These are phyloP conservation scores for Aspergillus ibericus DNA, from an alignment of 2,329 filamentous ascomycete species.

Conservation along the genomic window DNA sequence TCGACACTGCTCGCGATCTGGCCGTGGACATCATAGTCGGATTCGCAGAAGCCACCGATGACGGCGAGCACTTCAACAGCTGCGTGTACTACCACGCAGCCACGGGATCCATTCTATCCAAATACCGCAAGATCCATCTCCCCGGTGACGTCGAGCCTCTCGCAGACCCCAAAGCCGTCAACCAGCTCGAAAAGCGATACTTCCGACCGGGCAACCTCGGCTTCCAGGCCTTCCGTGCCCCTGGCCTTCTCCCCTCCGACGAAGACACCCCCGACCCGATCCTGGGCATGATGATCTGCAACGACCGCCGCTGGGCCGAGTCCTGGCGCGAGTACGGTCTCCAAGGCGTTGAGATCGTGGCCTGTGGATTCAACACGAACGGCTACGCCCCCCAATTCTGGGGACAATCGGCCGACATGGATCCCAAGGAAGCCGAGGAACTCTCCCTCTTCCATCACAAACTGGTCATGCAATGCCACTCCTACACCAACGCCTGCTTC, in stretches of 20 bases:
- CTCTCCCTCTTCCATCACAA: slow-evolving; percentile 55
- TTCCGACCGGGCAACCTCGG: slow-evolving; percentile 55
- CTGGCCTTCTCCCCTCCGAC: slow-evolving; percentile 42
- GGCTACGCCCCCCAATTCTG: slow-evolving; percentile 50
- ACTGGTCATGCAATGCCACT: slow-evolving; percentile 54
- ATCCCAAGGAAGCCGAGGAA: slow-evolving; percentile 47
- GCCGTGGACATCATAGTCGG: slow-evolving; percentile 55
- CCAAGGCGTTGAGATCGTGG: slow-evolving; percentile 51
- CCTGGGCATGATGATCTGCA: slow-evolving; percentile 57
- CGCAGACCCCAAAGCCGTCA: slow-evolving; percentile 48
- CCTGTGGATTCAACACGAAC: slow-evolving; percentile 55
- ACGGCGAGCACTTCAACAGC: slow-evolving; percentile 53
- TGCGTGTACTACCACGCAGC: slow-evolving; percentile 53
- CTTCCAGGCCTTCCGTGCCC: slow-evolving; percentile 55
- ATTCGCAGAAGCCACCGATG: slow-evolving; percentile 51
- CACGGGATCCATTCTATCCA: slow-evolving; percentile 45
- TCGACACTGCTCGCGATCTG: slow-evolving; percentile 49
- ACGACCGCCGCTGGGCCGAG: slow-evolving; percentile 57
- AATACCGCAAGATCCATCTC: slow-evolving; percentile 58
- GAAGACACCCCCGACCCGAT: slow-evolving; percentile 50
- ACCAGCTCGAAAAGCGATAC: slow-evolving; percentile 59
- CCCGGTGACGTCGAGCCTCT: slow-evolving; percentile 56
- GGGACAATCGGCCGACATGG: slow-evolving; percentile 44
- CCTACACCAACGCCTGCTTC: slow-evolving; percentile 56
- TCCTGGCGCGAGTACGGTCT: slow-evolving; percentile 55